phyloP scores from a whole-genome alignment of 345 rosid genomes.

The Bruguiera gymnorhiza region DNA sequence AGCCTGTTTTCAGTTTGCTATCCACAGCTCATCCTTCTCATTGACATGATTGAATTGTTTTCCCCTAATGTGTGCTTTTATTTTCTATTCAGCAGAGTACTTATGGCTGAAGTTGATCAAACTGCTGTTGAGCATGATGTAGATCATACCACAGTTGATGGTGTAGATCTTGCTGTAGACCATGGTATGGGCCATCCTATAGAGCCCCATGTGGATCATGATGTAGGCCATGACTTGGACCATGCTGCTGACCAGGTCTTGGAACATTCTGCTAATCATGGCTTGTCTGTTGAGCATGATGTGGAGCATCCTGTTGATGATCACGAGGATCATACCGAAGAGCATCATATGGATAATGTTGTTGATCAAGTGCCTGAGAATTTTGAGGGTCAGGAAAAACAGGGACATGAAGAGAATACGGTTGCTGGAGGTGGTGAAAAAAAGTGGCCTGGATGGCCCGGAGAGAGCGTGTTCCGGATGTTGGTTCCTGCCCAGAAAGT shows the following conservation, averaged over 20 bases:
- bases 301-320: slow-evolving; percentile 15
- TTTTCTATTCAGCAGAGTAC: slow-evolving; percentile 9
- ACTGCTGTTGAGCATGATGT: slow-evolving; percentile 19
- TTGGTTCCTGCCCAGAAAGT: slow-evolving; percentile 97
- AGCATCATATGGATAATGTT: slow-evolving; percentile 5
- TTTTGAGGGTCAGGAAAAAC: slow-evolving; percentile 20
- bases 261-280: slow-evolving; percentile 14
- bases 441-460: slow-evolving; percentile 99
- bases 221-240: slow-evolving; percentile 4
- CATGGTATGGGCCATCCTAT: slow-evolving; percentile 13
- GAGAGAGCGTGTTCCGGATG: slow-evolving; percentile 98
- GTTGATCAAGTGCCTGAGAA: slow-evolving; percentile 16
- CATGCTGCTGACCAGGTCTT: slow-evolving; percentile 8
- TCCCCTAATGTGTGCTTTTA: not conserved
- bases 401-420: slow-evolving; percentile 12
- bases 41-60: not conserved
- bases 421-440: slow-evolving; percentile 54
- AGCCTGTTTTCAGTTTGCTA: too few relatives aligned
- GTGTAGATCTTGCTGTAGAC: not conserved
- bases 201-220: slow-evolving; percentile 3
- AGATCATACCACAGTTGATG: slow-evolving; percentile 10
- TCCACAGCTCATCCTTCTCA: not conserved
- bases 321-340: slow-evolving; percentile 3
- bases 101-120: slow-evolving; percentile 24
- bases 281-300: slow-evolving; percentile 6